Evolutionary conservation across 192 early-diverging fungal species (phyloP).

Genomic region (Coemansia sp.): DNA sequence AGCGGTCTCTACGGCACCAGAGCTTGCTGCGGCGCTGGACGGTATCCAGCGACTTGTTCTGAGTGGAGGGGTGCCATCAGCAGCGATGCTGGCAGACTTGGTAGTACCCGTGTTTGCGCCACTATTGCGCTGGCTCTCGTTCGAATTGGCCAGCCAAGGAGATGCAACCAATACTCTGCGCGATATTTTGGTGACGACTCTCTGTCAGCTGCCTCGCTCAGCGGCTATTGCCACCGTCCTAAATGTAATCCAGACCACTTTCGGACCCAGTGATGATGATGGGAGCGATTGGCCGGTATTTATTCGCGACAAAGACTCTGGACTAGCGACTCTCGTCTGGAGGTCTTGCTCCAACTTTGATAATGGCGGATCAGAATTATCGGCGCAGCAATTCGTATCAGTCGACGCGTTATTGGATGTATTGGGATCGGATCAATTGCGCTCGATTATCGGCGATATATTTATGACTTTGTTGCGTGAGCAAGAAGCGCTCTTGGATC

Average conservation of each 20-base stretch:
- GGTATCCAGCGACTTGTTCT: conserved; percentile 63
- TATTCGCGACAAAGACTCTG: background rate
- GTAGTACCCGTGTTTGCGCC: conserved; percentile 58
- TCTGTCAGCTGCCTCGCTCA: conserved; percentile 26
- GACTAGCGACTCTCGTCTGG: background rate
- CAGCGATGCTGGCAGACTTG: conserved; percentile 61
- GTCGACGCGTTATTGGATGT: conserved; percentile 70
- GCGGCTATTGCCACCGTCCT: conserved; percentile 32
- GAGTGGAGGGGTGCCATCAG: conserved; percentile 65
- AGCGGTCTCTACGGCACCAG: conserved; percentile 17
- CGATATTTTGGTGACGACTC: conserved; percentile 20
- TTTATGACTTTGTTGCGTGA: conserved; percentile 79
- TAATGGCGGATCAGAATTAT: background rate
- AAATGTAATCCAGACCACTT: conserved; percentile 30
- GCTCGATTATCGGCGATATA: conserved; percentile 68
- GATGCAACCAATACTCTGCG: conserved; percentile 50
- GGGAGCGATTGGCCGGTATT: conserved; percentile 41
- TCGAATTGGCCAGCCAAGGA: conserved; percentile 32
- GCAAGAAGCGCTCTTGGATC: conserved; percentile 61
- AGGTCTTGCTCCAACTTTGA: background rate
- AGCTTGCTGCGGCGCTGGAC: conserved; percentile 52
- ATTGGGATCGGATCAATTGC: conserved; percentile 60
- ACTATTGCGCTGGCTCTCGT: conserved; percentile 64
- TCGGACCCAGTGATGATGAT: conserved; percentile 16
- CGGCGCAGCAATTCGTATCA: conserved; percentile 58